Conservation (phyloP, 192 early-diverging fungal genomes). For the Cladochytrium replicatum region DNA sequence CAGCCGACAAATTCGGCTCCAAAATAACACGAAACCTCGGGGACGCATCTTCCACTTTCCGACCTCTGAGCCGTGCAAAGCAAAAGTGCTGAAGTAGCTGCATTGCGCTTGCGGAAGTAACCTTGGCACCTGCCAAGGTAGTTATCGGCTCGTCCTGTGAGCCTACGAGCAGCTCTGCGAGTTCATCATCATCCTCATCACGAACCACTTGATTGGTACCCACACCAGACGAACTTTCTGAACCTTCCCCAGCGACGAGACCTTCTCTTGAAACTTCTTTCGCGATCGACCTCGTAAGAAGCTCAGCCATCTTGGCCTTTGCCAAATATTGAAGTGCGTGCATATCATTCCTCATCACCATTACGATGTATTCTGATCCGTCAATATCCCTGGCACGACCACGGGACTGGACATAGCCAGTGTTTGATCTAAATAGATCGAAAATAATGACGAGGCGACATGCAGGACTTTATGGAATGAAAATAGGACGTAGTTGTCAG, state of each 20-base stretch:
- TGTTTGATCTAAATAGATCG: conserved; percentile 67
- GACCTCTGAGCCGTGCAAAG: background rate
- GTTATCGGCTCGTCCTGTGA: conserved; percentile 1
- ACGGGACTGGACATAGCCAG: conserved; percentile 84
- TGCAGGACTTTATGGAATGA: conserved; percentile 20
- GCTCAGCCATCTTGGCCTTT: conserved; percentile 31
- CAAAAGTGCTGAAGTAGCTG: conserved; percentile 11
- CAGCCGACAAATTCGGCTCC: too few relatives aligned
- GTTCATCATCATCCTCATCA: conserved; percentile 11
- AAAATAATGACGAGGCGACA: conserved; percentile 49
- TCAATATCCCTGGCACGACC: conserved; percentile 69
- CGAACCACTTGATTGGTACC: background rate
- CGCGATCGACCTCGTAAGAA: conserved; percentile 23
- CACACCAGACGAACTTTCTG: background rate
- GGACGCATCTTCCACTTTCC: too few relatives aligned
- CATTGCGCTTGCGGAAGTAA: conserved; percentile 2
- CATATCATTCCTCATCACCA: conserved; percentile 48
- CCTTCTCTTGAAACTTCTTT: conserved; percentile 9
- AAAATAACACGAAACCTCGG: too few relatives aligned
- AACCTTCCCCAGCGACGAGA: background rate
- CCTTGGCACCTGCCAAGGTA: conserved; percentile 13
- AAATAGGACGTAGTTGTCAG: background rate
- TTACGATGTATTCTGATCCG: conserved; percentile 68
- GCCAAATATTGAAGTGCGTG: conserved; percentile 16
- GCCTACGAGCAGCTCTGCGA: conserved; percentile 12